Conservation (phyloP, 148 eudicot genomes). For the Fagopyrum homotropicum region DNA sequence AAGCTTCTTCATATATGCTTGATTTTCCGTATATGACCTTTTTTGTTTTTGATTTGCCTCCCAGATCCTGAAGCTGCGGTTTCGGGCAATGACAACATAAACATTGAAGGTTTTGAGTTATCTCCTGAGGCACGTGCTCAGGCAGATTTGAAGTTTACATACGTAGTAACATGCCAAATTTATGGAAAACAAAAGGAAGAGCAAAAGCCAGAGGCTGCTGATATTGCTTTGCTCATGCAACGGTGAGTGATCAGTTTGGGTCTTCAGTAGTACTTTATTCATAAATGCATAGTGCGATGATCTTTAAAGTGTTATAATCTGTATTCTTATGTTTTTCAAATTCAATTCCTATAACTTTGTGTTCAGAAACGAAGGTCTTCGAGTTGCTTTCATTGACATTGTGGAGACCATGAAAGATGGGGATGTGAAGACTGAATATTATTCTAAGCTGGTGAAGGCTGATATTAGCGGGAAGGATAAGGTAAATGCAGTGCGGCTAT, state of each 20-base stretch:
- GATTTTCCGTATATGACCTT: not conserved
- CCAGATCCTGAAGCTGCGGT: conserved; percentile 67
- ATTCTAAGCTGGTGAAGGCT: conserved; percentile 90
- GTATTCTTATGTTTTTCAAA: not conserved
- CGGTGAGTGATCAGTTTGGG: conserved; percentile 35
- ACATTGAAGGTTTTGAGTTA: conserved; percentile 76
- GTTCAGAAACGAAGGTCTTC: conserved; percentile 89
- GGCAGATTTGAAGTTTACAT: conserved; percentile 93
- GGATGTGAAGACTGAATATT: conserved; percentile 66
- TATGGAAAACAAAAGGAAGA: conserved; percentile 98
- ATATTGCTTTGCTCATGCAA: conserved; percentile 94
- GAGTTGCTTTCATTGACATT: conserved; percentile 83
- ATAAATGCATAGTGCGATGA: not conserved
- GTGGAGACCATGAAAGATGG: conserved; percentile 89
- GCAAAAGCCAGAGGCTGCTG: conserved; percentile 87
- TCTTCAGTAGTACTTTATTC: not conserved
- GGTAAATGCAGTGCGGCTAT: conserved; percentile 30
- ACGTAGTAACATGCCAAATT: conserved; percentile 96
- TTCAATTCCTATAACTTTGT: not conserved
- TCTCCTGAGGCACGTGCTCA: conserved; percentile 97
- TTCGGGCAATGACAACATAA: conserved; percentile 38
- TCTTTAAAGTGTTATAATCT: not conserved
- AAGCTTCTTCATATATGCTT: not conserved
- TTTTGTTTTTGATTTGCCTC: not conserved
- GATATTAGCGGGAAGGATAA: conserved; percentile 93